Percentiles rank a stretch among this genome's conserved stretches.
These are phyloP conservation scores for Erodium chrysanthum DNA, from an alignment of 441 rosid species.

Conservation along the genomic window DNA sequence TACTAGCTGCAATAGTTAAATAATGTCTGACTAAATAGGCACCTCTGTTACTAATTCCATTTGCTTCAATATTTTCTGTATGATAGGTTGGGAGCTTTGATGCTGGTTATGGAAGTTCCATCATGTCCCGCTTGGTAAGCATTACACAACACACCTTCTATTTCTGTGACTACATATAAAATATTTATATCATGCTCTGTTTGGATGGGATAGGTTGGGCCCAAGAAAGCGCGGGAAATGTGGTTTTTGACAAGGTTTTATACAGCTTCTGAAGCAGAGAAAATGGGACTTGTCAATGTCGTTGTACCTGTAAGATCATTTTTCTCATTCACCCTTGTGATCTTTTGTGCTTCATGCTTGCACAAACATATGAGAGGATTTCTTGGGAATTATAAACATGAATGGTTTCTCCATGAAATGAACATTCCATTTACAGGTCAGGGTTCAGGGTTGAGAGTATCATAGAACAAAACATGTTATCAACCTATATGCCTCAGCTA, in stretches of 20 bases:
- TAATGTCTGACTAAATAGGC: background rate
- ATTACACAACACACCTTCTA: background rate
- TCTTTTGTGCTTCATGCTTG: background rate
- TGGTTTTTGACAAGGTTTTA: slow-evolving; percentile 85
- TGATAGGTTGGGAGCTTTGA: slow-evolving; percentile 91
- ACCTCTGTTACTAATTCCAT: background rate
- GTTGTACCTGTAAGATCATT: slow-evolving; percentile 61
- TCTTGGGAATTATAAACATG: background rate
- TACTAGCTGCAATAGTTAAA: too few species aligned
- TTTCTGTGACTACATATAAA: background rate
- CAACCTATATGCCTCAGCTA: too few species aligned
- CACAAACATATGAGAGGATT: background rate
- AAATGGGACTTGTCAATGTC: slow-evolving; percentile 83
- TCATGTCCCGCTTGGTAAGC: slow-evolving; percentile 88
- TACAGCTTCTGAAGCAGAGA: slow-evolving; percentile 74
- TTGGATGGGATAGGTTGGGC: slow-evolving; percentile 50
- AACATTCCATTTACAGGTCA: too few species aligned
- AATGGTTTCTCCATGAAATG: background rate
- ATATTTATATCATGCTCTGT: background rate
- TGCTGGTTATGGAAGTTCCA: slow-evolving; percentile 92
- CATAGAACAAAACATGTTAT: background rate
- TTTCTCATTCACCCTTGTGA: background rate
- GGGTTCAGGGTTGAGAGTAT: background rate
- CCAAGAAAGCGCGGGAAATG: slow-evolving; percentile 88
- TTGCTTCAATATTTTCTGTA: background rate